phyloP scores from a whole-genome alignment of 1,139 yeast species.

The Magnusiomyces tetraspermus region DNA sequence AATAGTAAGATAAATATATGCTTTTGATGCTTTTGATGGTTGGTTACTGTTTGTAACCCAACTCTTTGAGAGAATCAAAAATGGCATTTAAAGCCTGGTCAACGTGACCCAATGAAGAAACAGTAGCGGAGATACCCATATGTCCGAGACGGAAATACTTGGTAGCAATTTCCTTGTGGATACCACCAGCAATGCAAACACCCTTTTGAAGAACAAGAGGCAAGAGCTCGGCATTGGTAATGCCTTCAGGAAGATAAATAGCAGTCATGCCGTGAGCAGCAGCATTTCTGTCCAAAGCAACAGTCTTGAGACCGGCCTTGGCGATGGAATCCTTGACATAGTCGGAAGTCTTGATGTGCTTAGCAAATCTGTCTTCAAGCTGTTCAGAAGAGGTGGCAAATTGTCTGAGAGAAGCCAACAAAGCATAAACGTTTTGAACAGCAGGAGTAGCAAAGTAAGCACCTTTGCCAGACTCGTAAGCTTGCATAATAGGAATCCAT shows the following conservation, averaged over 20 bases:
- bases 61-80: conserved; percentile 8
- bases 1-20: too few species aligned
- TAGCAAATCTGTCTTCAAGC: conserved; percentile 52
- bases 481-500: conserved; percentile 86
- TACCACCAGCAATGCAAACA: conserved; percentile 84
- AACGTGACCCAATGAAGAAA: conserved; percentile 19
- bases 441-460: conserved; percentile 95
- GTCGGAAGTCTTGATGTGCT: conserved; percentile 54
- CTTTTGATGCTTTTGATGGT: too few species aligned
- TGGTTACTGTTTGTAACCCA: conserved; percentile 11
- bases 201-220: conserved; percentile 54
- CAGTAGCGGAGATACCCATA: conserved; percentile 67
- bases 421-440: conserved; percentile 73
- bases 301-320: conserved; percentile 54
- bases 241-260: conserved; percentile 69
- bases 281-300: conserved; percentile 48
- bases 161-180: conserved; percentile 69
- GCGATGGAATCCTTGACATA: conserved; percentile 51
- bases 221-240: conserved; percentile 58
- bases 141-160: conserved; percentile 92
- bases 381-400: conserved; percentile 46
- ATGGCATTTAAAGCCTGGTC: conserved; percentile 10
- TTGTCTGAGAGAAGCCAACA: conserved; percentile 67
- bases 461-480: conserved; percentile 72
- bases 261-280: conserved; percentile 90